Conservation (phyloP, 148 eudicot species). For the Camellia japonica region DNA sequence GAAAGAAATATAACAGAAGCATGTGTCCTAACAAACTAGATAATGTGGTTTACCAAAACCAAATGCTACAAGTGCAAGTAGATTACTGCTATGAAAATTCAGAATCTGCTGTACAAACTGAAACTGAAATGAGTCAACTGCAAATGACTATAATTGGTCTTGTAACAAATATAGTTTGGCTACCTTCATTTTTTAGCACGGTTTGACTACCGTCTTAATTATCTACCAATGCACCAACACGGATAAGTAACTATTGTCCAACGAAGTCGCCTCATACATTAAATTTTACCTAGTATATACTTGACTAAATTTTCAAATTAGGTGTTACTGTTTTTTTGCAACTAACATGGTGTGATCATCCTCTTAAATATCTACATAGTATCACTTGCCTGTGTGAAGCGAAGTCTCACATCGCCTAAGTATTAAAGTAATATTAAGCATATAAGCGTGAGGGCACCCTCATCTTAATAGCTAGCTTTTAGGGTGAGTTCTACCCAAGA, state of each 20-base stretch:
- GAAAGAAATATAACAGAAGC: not conserved
- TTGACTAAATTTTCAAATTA: not conserved
- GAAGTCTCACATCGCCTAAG: too few species aligned
- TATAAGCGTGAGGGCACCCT: too few species aligned
- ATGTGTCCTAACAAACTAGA: not conserved
- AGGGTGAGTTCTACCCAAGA: too few species aligned
- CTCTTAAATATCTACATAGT: not conserved
- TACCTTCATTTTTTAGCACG: too few species aligned
- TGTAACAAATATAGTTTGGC: not conserved
- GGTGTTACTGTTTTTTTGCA: not conserved
- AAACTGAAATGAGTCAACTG: not conserved
- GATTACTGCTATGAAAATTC: not conserved
- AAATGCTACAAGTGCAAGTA: not conserved
- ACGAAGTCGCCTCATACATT: not conserved
- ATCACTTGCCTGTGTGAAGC: too few species aligned
- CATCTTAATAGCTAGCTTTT: too few species aligned
- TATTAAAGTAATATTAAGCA: too few species aligned
- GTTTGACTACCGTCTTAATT: not conserved
- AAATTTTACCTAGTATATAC: not conserved
- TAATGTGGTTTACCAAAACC: not conserved
- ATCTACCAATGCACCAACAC: not conserved
- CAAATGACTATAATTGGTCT: not conserved
- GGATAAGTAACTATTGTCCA: not conserved
- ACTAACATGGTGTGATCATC: not conserved
- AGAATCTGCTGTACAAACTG: not conserved